Base-by-base conservation (phyloP, 2,329 filamentous ascomycete species). In the Setomelanomma holmii region DNA sequence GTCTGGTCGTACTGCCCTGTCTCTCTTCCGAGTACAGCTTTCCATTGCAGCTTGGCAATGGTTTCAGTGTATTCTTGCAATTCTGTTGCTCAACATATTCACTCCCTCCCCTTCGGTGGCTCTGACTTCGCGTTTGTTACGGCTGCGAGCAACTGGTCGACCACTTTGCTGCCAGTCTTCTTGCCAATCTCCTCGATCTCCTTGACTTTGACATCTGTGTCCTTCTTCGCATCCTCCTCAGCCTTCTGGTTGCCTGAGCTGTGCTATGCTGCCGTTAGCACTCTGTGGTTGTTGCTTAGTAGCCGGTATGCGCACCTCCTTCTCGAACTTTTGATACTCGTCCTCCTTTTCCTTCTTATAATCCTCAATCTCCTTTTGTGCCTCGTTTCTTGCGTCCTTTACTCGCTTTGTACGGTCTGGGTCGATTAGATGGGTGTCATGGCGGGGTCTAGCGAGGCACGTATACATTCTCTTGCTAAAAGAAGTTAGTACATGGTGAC, bases 281-380 rank as follows among this genome's bases (percentile, higher is more conserved):
- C 40, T 41, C 12, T n/a, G 5, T 30, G 35, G 20, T n/a, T 11
- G 23, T 10, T 22, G 12, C 4, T 17, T 16, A 10, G 14, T 16
- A 30, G 34, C 14, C 16, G 34, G n/a, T 16, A 36, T 36, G 34
- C 64, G 69, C 71, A 89, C 86, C 84, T 90, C 84, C 59, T 91
- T 84, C 82, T 98, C 92, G 70, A 96, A 98, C 74, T 89, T 89
- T 83, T 95, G 93, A 82, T 92, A 98, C 78, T 98, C 93, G 30
- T 90, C 85, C 72, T 99, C 95, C 82, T 97, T 99, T 68, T 88
- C 80, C 70, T 88, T 85, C 75, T 88, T 87, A 82, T 99, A 98
- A 50, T 91, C 89, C 63, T 96, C 90, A 71, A 99, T 96, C 77
- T 99, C 93, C 80, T 96, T 96, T 80, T 97, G 96, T 58, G 95